A percentile compares a stretch with the other conserved stretches of the same genome.
phyloP scores from a whole-genome alignment of 371 early-diverging fungal species.

The Rhizomucor pusillus region DNA sequence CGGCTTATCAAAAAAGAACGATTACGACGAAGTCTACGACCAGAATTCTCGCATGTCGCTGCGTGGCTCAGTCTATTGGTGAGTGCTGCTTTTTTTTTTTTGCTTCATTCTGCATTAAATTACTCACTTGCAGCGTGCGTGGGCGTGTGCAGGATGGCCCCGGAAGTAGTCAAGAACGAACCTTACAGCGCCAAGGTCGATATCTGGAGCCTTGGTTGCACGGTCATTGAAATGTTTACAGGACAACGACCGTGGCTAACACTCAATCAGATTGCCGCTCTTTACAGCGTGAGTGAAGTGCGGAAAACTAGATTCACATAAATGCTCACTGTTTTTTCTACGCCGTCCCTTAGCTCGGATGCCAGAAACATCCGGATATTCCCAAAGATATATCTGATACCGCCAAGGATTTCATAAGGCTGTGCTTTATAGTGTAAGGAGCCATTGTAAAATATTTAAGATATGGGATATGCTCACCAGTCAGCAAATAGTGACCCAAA shows the following conservation, averaged over 20 bases:
- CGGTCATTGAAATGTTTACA: constrained; percentile 95
- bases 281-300: constrained; percentile 50
- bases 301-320: background rate
- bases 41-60: constrained; percentile 24
- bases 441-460: no score
- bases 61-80: constrained; percentile 20
- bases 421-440: constrained; percentile 65
- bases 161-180: constrained; percentile 79
- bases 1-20: constrained; percentile 89
- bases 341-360: constrained; percentile 11
- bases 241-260: constrained; percentile 90
- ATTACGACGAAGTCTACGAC: constrained; percentile 50
- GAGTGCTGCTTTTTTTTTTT: background rate
- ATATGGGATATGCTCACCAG: background rate
- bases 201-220: constrained; percentile 88
- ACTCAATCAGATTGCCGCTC: constrained; percentile 81
- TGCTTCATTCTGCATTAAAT: background rate
- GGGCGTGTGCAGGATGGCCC: constrained; percentile 78
- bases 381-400: constrained; percentile 64
- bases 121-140: background rate
- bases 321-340: background rate
- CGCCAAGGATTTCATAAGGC: constrained; percentile 61
- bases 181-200: constrained; percentile 81
- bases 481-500: constrained; percentile 50
- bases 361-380: constrained; percentile 53